Evolutionary conservation across 768 basidiomycete species (phyloP), one percentile per base, ranked within the genome.

Genomic region (Omphalotus guepiniiformis): DNA sequence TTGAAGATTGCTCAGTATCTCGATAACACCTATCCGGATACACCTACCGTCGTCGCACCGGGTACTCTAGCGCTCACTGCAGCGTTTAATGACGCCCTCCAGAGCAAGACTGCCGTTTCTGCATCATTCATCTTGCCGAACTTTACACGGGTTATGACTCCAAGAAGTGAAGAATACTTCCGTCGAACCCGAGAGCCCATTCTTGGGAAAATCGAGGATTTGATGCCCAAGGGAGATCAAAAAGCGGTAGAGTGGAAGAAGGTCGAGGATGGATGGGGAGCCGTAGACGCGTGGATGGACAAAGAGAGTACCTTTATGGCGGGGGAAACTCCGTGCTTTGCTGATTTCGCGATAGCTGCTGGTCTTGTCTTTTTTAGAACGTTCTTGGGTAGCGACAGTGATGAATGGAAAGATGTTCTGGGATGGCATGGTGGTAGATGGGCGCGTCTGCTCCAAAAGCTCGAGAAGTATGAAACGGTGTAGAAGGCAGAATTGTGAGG

Each of bases 11-110:
- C 65, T 1, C 44, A 58, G 8, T 72, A 75, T 53, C 59, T 75
- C 43, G 73, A 75, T 42, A 55, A 63, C 1, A 58, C 58, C 3
- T 74, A 71, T 55, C 68, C 71, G 0, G 59, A 61, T 1, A 65
- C 63, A 3, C 49, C 41, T 6, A 54, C 72, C 6, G 37, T 70
- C n/a, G n/a, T 42, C 64, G 59, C 1, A 27, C 46, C 6, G n/a
- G 64, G 66, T 19, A 63, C 65, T 1, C 57, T 53, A 29, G 58
- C 65, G 13, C 54, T 71, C n/a, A 56, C 60, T 25, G 36, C 41
- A 3, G 51, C 53, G 6, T 59, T 62, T 51, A n/a, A 48, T 26
- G 39, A 47, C 18, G 16, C 38, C 28, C 28, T 47, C 19, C 18
- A 19, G 19, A 15, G 21, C 3, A 21, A 19, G 28, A 28, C 38